These are phyloP conservation scores for Podosphaera xanthii DNA, from an alignment of 2,329 filamentous ascomycete genomes.

Conservation along the genomic window DNA sequence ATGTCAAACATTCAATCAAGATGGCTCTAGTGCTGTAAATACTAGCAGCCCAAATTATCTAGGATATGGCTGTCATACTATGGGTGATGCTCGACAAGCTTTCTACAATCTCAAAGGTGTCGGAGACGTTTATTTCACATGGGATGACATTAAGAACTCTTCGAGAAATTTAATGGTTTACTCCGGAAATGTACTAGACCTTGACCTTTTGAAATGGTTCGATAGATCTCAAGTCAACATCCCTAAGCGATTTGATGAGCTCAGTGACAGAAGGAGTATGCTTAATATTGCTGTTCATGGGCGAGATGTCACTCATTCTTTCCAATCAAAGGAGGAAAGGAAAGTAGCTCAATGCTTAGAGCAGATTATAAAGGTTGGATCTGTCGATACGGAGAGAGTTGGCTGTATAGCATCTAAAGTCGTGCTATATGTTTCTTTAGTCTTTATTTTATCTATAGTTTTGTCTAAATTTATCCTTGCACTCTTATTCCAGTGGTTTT, in stretches of 20 bases:
- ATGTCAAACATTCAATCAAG: slow-evolving; percentile 76
- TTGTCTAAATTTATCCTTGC: slow-evolving; percentile 70
- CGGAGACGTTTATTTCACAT: slow-evolving; percentile 88
- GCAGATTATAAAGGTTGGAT: slow-evolving; percentile 88
- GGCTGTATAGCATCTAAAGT: slow-evolving; percentile 96
- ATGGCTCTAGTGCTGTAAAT: slow-evolving; percentile 65
- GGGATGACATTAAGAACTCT: slow-evolving; percentile 77
- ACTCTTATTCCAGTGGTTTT: slow-evolving; percentile 86
- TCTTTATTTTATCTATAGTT: slow-evolving; percentile 82
- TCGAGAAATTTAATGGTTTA: slow-evolving; percentile 85
- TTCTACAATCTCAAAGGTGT: slow-evolving; percentile 53
- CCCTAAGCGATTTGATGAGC: slow-evolving; percentile 55
- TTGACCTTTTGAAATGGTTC: slow-evolving; percentile 78
- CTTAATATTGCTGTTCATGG: slow-evolving; percentile 47
- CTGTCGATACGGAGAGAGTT: slow-evolving; percentile 84
- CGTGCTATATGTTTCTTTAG: slow-evolving; percentile 79
- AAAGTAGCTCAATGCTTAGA: slow-evolving; percentile 66
- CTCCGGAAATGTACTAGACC: slow-evolving; percentile 77
- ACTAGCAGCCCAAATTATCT: slow-evolving; percentile 50
- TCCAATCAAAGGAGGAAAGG: slow-evolving; percentile 61
- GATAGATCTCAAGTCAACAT: slow-evolving; percentile 57
- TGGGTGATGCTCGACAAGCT: slow-evolving; percentile 36
- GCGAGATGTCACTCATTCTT: slow-evolving; percentile 70
- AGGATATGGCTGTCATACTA: slow-evolving; percentile 80
- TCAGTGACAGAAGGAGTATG: slow-evolving; percentile 41